Evolutionary conservation across 257 asterid genomes (phyloP), one percentile per base, ranked within the genome.

Genomic region (Cinchona pubescens): DNA sequence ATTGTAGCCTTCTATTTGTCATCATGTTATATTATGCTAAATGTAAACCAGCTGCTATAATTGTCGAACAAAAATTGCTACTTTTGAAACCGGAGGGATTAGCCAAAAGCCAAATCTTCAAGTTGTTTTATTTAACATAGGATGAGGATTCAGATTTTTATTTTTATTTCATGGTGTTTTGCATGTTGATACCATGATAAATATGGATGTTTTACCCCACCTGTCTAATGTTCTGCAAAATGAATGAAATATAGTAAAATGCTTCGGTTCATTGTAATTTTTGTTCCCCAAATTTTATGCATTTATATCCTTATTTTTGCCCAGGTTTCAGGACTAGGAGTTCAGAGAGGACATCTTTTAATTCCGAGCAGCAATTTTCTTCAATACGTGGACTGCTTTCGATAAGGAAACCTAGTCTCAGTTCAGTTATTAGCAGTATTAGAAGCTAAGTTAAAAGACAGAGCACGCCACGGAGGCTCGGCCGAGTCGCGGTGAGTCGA

Each of bases 321-420:
- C 64, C 81, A 90, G 96, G 87, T 90, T 86, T 53, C 64, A 87
- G 72, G 85, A 84, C 10, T 13, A n/a, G 81, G 83, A 72, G 74
- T 68, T 79, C 88, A 4, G 87, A 80, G 70, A 79, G 49, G 29
- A 53, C 60, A 30, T 83, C 86, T 56, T 76, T 55, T 21, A 69
- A 75, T 77, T 19, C 18, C 0, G 76, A 66, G 9, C 4, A 60
- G 30, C 71, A 61, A 32, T 55, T 27, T 37, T 69, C 79, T 48
- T 56, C 75, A 4, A 65, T 69, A 21, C 71, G 59, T 2, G 49
- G 66, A 43, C 71, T 62, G 18, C 72, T 81, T 74, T 69, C 74
- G 6, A 63, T 70, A 51, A 75, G 60, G 75, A 86, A 79, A 56
- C 80, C 81, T 38, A 74, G 59, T 53, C 56, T 83, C 29, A 76